Conservation (phyloP, 2,329 filamentous ascomycete genomes). For the Amauroascus verrucosus region DNA sequence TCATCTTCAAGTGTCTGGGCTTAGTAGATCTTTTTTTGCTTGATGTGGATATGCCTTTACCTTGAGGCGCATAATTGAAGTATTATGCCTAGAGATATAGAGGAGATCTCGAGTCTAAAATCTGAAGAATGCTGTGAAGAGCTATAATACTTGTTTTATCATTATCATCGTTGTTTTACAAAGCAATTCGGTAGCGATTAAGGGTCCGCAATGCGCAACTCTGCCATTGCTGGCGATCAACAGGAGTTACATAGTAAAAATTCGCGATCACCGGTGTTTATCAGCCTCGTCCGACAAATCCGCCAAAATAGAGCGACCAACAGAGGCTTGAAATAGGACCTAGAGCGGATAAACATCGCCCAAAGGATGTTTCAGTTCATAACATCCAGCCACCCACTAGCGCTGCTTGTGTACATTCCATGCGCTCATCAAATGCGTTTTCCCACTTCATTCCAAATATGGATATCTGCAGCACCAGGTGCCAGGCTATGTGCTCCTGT, state of each 20-base stretch:
- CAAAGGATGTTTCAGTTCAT: neutral
- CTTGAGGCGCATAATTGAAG: neutral
- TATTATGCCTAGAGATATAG: neutral
- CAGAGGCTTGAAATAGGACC: neutral
- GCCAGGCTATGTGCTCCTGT: neutral
- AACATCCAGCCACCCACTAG: neutral
- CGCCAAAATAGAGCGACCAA: neutral
- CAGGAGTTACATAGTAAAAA: neutral
- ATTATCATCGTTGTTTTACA: neutral
- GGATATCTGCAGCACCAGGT: neutral
- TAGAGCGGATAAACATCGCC: neutral
- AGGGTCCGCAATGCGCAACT: neutral
- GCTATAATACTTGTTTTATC: neutral
- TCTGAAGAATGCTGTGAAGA: neutral
- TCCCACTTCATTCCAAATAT: neutral
- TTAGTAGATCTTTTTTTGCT: neutral
- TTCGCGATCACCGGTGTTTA: neutral
- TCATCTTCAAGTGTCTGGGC: neutral
- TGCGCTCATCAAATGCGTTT: neutral
- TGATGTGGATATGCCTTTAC: neutral
- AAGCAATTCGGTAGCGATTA: neutral
- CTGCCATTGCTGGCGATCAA: neutral
- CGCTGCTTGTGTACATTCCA: neutral
- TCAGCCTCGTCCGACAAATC: neutral
- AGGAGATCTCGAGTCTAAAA: neutral